Base-by-base conservation (phyloP, 768 basidiomycete genomes). In the Leccinum fibrillosum region DNA sequence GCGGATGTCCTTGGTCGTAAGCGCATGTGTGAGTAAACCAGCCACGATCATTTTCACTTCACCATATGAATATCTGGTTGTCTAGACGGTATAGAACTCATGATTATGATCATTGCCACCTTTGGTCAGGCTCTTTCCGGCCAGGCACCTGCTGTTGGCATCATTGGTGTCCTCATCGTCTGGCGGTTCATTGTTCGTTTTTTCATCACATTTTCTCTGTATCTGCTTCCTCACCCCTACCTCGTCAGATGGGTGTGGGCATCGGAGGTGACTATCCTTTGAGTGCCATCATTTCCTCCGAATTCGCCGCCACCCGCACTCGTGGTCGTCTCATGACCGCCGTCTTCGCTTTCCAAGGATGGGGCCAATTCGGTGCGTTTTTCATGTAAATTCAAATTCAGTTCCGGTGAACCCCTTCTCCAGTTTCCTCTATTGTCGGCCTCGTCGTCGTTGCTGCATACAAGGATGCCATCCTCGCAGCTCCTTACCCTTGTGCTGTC, bases 181-280 rank as follows among this genome's bases (percentile, higher is more conserved):
- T 95, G 93, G 92, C 85, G 93, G 11, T 90, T 91, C 75, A 75
- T 93, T 32, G 82, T 80, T 68, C 51, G 78, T 66, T 11, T 45
- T 45, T 49, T 44, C 48, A 6, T 34, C 17, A 5, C 7, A 1
- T 44, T 48, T 30, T 37, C 23, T 45, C 17, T 25, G n/a, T 21
- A 21, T 37, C 12, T 25, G 4, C 35, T 25, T 26, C 11, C 30
- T 55, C 25, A 54, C 15, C 34, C 17, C 5, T 26, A 1, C 25
- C 5, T 34, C 35, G 2, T 50, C 47, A 83, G 86, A 85, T 85
- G 82, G 90, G 90, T 0, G 71, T 93, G 2, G 92, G 93, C 5
- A 90, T 94, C 17, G 93, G 92, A 5, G 93, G 93, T 17, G 93
- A 95, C 65, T 94, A 95, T 69, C 93, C 93, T 6, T 71, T 94